Evolutionary conservation across 139 green algal genomes (phyloP), one percentile per base, ranked within the genome.

Genomic region (Mesotaenium endlicherianum): DNA sequence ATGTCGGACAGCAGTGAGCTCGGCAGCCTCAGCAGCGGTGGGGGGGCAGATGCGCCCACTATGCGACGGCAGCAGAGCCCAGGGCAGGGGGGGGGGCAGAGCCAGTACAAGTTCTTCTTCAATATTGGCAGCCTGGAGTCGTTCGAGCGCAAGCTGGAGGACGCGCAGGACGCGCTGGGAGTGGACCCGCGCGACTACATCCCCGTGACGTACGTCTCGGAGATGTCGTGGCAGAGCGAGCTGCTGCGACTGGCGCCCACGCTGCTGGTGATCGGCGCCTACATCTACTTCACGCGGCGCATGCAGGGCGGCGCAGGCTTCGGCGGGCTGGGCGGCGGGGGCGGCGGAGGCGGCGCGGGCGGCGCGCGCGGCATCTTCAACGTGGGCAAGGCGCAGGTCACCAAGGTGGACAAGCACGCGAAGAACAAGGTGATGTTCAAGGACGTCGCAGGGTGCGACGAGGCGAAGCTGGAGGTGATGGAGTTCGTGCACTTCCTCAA

Each of bases 121-220:
- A 94, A 97, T 87, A 98, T 99, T n/a, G 96, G 97, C 57, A 86
- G 67, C 47, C 34, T 88, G 60, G 80, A 83, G 40, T 89, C 59
- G 30, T 99, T 99, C 88, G 97, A 99, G 89, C 91, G 95, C 8
- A 95, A 97, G 85, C 90, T 99, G 79, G 95, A 98, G 75, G 95
- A 97, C 34, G 95, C 94, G 6, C 95, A 98, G 89, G 79, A 89
- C 14, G 26, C 79, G 36, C 43, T 94, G 67, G 91, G 90, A 30
- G 69, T 89, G 39, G 75, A 79, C 77, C 92, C 79, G 5, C 75
- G 34, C 41, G 36, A 92, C 16, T 90, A 82, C 47, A 86, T 97
- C 41, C 92, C 92, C 40, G 90, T 97, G 55, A 93, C 91, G 16
- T 97, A 97, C 83, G 88, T 91, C 38, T 90, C 77, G 17, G 91